These are phyloP conservation scores for Tubosaeta sp. DNA, from an alignment of 768 basidiomycete genomes.

Conservation along the genomic window DNA sequence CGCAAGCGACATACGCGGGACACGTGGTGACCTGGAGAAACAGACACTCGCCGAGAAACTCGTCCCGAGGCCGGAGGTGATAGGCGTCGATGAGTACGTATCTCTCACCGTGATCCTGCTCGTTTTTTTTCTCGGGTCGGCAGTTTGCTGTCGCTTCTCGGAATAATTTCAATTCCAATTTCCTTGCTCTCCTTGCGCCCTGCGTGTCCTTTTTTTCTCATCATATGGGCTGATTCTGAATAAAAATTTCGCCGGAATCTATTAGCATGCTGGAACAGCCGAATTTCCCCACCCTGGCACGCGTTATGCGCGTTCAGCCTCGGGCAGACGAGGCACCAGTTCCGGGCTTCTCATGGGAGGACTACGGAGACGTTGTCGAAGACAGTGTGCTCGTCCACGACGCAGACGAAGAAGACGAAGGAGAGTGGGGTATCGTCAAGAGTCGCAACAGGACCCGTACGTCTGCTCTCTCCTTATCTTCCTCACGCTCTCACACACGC, in stretches of 20 bases:
- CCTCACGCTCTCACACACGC: not conserved
- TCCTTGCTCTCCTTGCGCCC: too few species aligned
- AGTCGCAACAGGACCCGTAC: constrained; percentile 45
- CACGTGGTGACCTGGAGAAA: constrained; percentile 23
- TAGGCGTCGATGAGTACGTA: constrained; percentile 67
- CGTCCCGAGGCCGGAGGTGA: constrained; percentile 61
- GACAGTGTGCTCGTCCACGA: constrained; percentile 43
- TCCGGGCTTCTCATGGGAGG: constrained; percentile 67
- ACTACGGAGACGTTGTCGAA: constrained; percentile 64
- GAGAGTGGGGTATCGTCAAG: constrained; percentile 72
- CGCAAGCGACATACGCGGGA: constrained; percentile 28
- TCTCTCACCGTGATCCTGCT: not conserved
- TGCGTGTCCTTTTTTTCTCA: too few species aligned
- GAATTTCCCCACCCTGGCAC: constrained; percentile 50
- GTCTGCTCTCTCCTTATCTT: constrained; percentile 5
- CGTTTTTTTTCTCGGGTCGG: not conserved
- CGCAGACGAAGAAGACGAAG: constrained; percentile 70
- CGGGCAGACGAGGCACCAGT: constrained; percentile 54
- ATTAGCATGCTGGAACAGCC: constrained; percentile 61
- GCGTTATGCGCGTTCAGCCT: constrained; percentile 67
- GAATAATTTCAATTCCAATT: not conserved
- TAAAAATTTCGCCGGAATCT: not conserved
- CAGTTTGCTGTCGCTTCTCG: not conserved
- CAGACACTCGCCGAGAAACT: constrained; percentile 58
- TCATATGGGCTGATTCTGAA: constrained; percentile 4